phyloP scores from a whole-genome alignment of 495 filamentous ascomycete species.

The Parachaetomium inaequale region DNA sequence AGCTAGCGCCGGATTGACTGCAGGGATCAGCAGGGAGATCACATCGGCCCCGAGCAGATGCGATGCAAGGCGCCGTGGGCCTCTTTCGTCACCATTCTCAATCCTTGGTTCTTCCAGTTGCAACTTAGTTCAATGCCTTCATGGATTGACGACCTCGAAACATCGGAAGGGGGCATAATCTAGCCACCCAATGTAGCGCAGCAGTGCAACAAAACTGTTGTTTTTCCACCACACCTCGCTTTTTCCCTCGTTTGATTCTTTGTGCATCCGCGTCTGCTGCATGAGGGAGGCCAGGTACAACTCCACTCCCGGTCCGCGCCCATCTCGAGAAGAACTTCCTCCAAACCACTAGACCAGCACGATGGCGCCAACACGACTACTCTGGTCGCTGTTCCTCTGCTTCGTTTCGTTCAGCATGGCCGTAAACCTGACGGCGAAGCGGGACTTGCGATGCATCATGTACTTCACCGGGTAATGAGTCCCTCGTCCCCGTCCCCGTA shows the following conservation, averaged over 20 bases:
- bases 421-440: conserved; percentile 18
- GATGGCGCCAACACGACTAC: conserved; percentile 7
- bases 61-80: not conserved
- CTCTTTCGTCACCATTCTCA: not conserved
- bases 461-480: conserved; percentile 54
- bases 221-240: not conserved
- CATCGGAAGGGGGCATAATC: not conserved
- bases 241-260: not conserved
- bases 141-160: not conserved
- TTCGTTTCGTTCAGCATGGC: conserved; percentile 20
- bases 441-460: conserved; percentile 48
- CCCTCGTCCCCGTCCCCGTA: not conserved
- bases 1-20: not conserved
- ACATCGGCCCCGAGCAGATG: not conserved
- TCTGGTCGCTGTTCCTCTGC: conserved; percentile 15
- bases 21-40: not conserved
- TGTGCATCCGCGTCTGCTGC: not conserved
- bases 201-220: not conserved
- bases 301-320: not conserved
- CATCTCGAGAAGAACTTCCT: not conserved
- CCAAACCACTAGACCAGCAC: not conserved
- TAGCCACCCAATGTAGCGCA: not conserved
- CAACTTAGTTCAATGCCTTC: no score
- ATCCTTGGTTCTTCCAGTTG: not conserved
- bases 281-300: not conserved